Evolutionary conservation across 768 basidiomycete genomes (phyloP).

Genomic region (Phlebiopsis flavidoalba): DNA sequence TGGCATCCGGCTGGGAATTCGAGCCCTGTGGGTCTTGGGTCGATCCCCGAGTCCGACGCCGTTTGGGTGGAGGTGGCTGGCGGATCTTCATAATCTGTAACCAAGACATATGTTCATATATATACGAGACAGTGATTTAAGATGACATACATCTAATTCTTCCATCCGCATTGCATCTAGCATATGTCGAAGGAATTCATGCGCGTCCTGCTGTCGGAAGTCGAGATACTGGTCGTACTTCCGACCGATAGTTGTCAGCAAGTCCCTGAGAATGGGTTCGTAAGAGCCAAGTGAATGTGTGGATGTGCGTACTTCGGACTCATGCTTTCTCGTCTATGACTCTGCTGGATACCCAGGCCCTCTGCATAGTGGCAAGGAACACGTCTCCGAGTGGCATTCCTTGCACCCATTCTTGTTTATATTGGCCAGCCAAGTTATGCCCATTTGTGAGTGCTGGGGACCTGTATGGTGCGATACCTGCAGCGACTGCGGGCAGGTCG

Average conservation of each 20-base stretch:
- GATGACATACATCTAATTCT: slow-evolving; percentile 69
- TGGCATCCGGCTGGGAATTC: slow-evolving; percentile 5
- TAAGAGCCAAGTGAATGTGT: not conserved
- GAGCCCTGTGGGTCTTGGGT: not conserved
- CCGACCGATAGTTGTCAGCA: slow-evolving; percentile 63
- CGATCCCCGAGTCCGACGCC: slow-evolving; percentile 19
- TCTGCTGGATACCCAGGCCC: slow-evolving; percentile 61
- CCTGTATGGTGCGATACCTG: slow-evolving; percentile 30
- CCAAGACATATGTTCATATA: not conserved
- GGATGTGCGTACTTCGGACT: slow-evolving; percentile 58
- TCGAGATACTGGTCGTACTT: slow-evolving; percentile 96
- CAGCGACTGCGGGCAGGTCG: slow-evolving; percentile 40
- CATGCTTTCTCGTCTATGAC: slow-evolving; percentile 43
- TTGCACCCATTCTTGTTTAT: slow-evolving; percentile 49
- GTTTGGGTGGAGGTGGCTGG: slow-evolving; percentile 37
- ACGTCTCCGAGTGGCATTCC: slow-evolving; percentile 69
- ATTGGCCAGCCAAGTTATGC: slow-evolving; percentile 44
- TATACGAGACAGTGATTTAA: not conserved
- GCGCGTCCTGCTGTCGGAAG: slow-evolving; percentile 94
- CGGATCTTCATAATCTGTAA: slow-evolving; percentile 79
- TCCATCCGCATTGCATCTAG: slow-evolving; percentile 94
- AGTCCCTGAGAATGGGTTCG: slow-evolving; percentile 36
- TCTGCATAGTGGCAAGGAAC: slow-evolving; percentile 54
- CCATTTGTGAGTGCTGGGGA: slow-evolving; percentile 72
- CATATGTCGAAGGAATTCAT: slow-evolving; percentile 87